Conservation (phyloP, 1,284 basidiomycete genomes). For the Serendipita sp. region DNA sequence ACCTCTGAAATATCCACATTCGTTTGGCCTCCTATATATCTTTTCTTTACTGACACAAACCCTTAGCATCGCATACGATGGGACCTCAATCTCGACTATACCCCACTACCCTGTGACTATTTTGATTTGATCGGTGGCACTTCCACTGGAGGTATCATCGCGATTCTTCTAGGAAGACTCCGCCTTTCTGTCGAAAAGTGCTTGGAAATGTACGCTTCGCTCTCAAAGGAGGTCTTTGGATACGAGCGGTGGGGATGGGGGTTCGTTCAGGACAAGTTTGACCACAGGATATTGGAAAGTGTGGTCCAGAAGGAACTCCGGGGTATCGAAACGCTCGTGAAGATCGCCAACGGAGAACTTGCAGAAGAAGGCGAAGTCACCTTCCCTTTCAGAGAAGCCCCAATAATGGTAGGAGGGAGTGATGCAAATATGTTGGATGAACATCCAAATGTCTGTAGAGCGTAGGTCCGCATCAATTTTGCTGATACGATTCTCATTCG, state of each 20-base stretch:
- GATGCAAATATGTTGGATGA: background rate
- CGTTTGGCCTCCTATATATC: too few species aligned
- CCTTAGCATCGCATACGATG: background rate
- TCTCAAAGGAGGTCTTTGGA: background rate
- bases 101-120: conserved; percentile 1
- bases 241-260: background rate
- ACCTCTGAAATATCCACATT: too few species aligned
- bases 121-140: conserved; percentile 11
- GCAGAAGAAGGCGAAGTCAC: background rate
- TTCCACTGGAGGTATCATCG: conserved; percentile 22
- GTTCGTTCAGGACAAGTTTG: background rate
- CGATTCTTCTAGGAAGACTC: conserved; percentile 22
- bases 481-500: background rate
- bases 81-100: background rate
- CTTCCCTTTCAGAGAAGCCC: background rate
- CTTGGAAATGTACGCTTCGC: conserved; percentile 1
- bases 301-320: background rate
- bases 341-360: background rate
- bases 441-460: background rate
- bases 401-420: background rate
- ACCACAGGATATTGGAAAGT: background rate
- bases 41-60: too few species aligned
- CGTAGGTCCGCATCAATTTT: background rate
- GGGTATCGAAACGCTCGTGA: too few species aligned
- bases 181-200: conserved; percentile 18